Evolutionary conservation across 805 yeast species (phyloP).

Genomic region (Ogataea naganishii): DNA sequence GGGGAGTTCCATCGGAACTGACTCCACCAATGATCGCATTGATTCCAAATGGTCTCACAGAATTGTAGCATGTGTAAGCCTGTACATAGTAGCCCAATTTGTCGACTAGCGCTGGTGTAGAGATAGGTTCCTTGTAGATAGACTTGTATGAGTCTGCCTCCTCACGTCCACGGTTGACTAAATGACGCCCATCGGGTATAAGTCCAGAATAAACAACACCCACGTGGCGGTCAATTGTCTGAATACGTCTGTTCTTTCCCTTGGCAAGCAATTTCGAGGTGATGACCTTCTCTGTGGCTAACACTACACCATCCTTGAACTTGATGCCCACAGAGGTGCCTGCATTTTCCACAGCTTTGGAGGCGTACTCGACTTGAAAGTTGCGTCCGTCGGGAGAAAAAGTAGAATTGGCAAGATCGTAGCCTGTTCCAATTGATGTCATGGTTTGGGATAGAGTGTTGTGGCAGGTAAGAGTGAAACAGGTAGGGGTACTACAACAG

Average conservation of each 20-base stretch:
- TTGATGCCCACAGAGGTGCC: conserved; percentile 92
- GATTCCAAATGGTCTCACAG: conserved; percentile 97
- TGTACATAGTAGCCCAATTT: conserved; percentile 88
- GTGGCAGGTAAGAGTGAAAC: conserved; percentile 5
- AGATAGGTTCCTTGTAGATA: conserved; percentile 66
- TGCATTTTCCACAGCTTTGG: conserved; percentile 95
- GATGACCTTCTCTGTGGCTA: conserved; percentile 92
- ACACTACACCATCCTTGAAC: conserved; percentile 88
- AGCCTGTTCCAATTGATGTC: conserved; percentile 98
- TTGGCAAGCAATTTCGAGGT: conserved; percentile 84
- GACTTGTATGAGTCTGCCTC: conserved; percentile 78
- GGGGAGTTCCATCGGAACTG: conserved; percentile 76
- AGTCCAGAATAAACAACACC: conserved; percentile 95
- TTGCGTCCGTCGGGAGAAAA: conserved; percentile 91
- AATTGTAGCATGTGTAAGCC: conserved; percentile 90
- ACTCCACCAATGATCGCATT: conserved; percentile 90
- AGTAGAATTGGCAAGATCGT: conserved; percentile 95
- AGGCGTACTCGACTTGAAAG: conserved; percentile 97
- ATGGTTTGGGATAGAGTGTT: conserved; percentile 27
- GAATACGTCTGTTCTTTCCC: conserved; percentile 82
- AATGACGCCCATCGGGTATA: conserved; percentile 93
- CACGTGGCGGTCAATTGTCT: conserved; percentile 85
- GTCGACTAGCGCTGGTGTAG: conserved; percentile 75
- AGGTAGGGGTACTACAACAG: no score
- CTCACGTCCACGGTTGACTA: conserved; percentile 86